phyloP scores from a whole-genome alignment of 2,329 filamentous ascomycete genomes.

The Calonectria pseudoturangicola region DNA sequence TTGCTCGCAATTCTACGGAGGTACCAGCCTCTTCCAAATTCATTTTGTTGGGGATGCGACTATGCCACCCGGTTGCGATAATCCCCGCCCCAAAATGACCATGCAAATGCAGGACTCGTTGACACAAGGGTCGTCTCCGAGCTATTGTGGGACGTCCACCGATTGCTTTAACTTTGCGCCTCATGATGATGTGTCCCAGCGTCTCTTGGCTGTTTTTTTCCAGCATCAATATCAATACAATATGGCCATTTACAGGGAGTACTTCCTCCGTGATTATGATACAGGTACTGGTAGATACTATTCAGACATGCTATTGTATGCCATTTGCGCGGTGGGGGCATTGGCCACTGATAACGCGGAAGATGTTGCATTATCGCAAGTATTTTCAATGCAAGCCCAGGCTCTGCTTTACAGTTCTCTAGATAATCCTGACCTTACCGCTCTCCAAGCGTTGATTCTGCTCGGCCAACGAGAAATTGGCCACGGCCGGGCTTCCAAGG shows the following conservation, averaged over 20 bases:
- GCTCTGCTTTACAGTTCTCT: conserved; percentile 65
- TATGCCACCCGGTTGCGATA: conserved; percentile 33
- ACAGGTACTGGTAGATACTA: conserved; percentile 67
- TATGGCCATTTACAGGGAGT: conserved; percentile 71
- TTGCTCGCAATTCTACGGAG: conserved; percentile 67
- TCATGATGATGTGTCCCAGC: conserved; percentile 65
- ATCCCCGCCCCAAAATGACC: no score
- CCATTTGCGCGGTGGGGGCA: conserved; percentile 68
- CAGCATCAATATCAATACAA: conserved; percentile 67
- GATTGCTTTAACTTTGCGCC: conserved; percentile 56
- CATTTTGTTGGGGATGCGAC: conserved; percentile 48
- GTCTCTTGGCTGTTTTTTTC: conserved; percentile 69
- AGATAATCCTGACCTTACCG: conserved; percentile 68
- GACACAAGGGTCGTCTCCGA: neutral
- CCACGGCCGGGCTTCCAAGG: conserved; percentile 67
- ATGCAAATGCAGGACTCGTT: neutral
- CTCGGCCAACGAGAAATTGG: conserved; percentile 69
- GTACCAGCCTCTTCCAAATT: conserved; percentile 67
- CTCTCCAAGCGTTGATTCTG: conserved; percentile 66
- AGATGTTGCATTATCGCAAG: conserved; percentile 59
- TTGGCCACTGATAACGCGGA: conserved; percentile 63
- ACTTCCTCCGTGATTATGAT: conserved; percentile 70
- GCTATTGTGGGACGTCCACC: conserved; percentile 42
- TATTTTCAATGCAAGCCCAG: conserved; percentile 67
- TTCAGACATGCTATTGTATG: conserved; percentile 68